Conservation (phyloP, 164 flowering plant genomes). For the Aristolochia contorta region DNA sequence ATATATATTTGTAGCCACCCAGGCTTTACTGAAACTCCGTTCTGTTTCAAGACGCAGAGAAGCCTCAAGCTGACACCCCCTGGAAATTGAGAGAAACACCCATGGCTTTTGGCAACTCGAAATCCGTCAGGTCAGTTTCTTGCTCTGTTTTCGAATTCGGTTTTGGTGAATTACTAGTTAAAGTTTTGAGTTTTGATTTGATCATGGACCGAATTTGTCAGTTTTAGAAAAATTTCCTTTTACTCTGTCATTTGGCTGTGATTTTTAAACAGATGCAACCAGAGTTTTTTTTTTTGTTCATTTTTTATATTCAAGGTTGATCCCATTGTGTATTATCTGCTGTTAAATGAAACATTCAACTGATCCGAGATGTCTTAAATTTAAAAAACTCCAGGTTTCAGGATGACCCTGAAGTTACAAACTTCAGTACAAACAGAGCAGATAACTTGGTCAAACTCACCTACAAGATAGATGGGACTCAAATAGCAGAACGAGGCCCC, state of each 20-base stretch:
- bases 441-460: constrained; percentile 30
- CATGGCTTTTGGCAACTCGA: constrained; percentile 33
- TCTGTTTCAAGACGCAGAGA: constrained; percentile 8
- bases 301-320: too few species aligned
- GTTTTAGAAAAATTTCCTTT: background rate
- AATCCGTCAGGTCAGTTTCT: constrained; percentile 32
- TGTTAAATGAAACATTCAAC: background rate
- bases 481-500: constrained; percentile 17
- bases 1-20: background rate
- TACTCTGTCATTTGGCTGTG: too few species aligned
- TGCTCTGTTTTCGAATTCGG: background rate
- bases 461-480: constrained; percentile 41
- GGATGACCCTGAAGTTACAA: constrained; percentile 40
- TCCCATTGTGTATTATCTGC: background rate
- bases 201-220: background rate
- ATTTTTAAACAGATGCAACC: background rate
- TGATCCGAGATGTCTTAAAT: background rate
- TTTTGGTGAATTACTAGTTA: too few species aligned
- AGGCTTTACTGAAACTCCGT: constrained; percentile 7
- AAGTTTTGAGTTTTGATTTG: too few species aligned
- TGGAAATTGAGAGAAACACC: background rate
- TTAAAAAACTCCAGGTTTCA: constrained; percentile 35
- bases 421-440: constrained; percentile 18
- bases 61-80: background rate
- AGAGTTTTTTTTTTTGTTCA: too few species aligned